Conservation (phyloP, 2,329 filamentous ascomycete genomes). For the Orbilia oligospora region DNA sequence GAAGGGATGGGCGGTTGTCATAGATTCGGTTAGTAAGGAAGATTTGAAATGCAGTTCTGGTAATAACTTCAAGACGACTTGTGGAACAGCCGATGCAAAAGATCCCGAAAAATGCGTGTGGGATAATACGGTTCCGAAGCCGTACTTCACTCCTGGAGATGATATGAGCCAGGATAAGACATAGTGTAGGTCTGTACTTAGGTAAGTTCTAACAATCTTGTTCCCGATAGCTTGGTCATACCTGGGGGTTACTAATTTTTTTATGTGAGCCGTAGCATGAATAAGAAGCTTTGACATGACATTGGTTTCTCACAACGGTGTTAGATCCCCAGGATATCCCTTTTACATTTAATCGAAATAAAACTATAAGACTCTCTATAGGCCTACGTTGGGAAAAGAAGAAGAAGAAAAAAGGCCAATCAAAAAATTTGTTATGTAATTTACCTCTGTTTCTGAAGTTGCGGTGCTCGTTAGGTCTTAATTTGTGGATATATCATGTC, state of each 20-base stretch:
- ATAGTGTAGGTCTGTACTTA: neutral
- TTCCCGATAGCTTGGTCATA: neutral
- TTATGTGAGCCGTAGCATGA: too few species aligned
- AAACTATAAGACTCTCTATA: too few species aligned
- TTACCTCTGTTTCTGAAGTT: neutral
- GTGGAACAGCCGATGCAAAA: neutral
- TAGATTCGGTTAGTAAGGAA: slow-evolving; percentile 14
- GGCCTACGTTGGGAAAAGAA: too few species aligned
- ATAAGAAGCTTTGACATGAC: too few species aligned
- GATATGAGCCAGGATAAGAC: neutral
- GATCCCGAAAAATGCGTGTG: slow-evolving; percentile 3
- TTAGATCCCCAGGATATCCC: too few species aligned
- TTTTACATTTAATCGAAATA: too few species aligned
- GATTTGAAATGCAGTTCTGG: neutral
- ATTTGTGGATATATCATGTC: too few species aligned
- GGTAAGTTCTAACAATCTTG: neutral
- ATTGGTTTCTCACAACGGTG: too few species aligned
- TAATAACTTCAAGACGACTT: neutral
- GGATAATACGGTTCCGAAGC: slow-evolving; percentile 12
- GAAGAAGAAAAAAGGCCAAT: too few species aligned
- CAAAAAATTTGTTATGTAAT: too few species aligned
- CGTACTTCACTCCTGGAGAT: neutral
- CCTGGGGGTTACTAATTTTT: neutral
- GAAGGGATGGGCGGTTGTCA: slow-evolving; percentile 35
- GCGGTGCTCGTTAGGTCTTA: neutral